Base-by-base conservation (phyloP, 805 yeast species). In the Kodamaea nitidulidarum region DNA sequence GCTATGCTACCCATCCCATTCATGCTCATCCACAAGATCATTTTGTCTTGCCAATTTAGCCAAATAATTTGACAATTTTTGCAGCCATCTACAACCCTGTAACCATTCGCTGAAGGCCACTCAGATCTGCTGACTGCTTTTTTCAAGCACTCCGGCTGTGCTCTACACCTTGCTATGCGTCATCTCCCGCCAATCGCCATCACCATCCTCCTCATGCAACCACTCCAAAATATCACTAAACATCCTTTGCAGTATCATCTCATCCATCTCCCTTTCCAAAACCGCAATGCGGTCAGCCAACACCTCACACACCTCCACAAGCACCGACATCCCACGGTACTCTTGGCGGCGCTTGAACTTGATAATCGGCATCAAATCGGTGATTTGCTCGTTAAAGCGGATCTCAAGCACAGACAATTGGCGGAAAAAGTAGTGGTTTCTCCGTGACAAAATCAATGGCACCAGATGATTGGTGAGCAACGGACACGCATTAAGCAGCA, bases 221-320 rank as follows among this genome's bases (percentile, higher is more conserved):
- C 87, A 88, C 12, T 70, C 71, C 20, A 70, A 60, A 43, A 87
- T 75, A 54, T 87, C 95, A 12, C 67, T 61, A 38, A 82, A 68
- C 14, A 85, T 77, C 14, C 71, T 61, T 17, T 70, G 65, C n/a
- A 84, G 75, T 10, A 75, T 74, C 12, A 67, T 70, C 46, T 69
- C 65, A 50, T 81, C 86, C 50, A 84, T 58, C 36, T 64, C 70
- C 45, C 70, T 57, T 49, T 86, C 88, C 41, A 81, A 82, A 35
- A 73, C 66, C 42, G 75, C 67, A 65, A 87, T 70, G 42, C 80
- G 66, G 14, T 63, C 54, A 51, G 81, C 81, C 33, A 87, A 63
- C 2, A 67, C 58, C 51, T 86, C 95, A 58, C 96, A 87, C 15
- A 88, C 81, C 58, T 88, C 96, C 24, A 88, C 70, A 28, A 88